Evolutionary conservation across 1,284 basidiomycete species (phyloP), one percentile per base, ranked within the genome.

Genomic region (Veloporphyrellus conicus): DNA sequence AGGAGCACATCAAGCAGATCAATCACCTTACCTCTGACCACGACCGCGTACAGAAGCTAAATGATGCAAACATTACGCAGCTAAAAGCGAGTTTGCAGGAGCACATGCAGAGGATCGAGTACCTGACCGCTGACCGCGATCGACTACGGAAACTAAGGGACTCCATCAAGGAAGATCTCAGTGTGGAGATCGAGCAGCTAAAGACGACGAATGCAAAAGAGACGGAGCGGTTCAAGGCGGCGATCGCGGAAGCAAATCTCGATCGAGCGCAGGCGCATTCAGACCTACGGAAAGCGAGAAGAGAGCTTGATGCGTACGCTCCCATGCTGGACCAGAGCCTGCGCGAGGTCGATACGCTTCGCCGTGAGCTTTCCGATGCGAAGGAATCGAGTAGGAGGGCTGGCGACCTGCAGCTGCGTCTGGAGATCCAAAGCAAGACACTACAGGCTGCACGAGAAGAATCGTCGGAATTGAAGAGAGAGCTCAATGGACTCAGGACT

Each of bases 401-500:
- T 3, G 14, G 38, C 1, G 64, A 67, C 15, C 32, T 67, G 1
- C 63, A 45, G 44, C 45, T 54, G 16, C 56, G 45, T 28, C 38
- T 66, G 11, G 50, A 53, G 1, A 25, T 39, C 10, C 61, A 63
- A 33, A 43, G 6, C 19, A 56, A 49, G 44, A 59, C 63, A 8
- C 53, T 65, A 33, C 12, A 36, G 9, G 44, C 6, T 14, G 61
- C 64, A 8, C 59, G 63, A 20, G 57, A 67, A 12, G 64, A 62
- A 27, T 67, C 61, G 2, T 67, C 64, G 7, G 33, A 51, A 7
- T 38, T 68, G 45, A 62, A 53, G 37, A 66, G 46, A 37, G 63
- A 67, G 22, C 67, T 67, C 27, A n/a, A n/a, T n/a, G n/a, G n/a
- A n/a, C n/a, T n/a, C n/a, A n/a, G n/a, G n/a, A n/a, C n/a, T n/a